Evolutionary conservation across 257 asterid genomes (phyloP), one percentile per base, ranked within the genome.

Genomic region (Solanum gandarillasii): DNA sequence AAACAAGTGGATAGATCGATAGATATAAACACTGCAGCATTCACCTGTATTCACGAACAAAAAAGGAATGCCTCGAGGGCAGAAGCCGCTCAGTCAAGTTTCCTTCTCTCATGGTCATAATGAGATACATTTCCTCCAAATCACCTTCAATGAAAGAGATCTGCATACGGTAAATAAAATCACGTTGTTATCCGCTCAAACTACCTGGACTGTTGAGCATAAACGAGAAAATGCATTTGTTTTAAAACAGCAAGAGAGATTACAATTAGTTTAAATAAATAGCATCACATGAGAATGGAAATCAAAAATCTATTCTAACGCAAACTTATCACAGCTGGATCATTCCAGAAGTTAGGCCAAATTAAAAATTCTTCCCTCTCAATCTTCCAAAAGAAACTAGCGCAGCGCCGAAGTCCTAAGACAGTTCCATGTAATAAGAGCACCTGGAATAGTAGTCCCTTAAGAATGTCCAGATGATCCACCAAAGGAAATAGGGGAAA

Each of bases 81-180:
- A 97, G 97, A 91, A 97, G 99, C 86, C 95, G 98, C 89, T 97
- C 99, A 4, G 98, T 90, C 94, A 97, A 91, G 93, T 93, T 94
- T 90, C 96, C 98, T 92, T 95, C 94, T 76, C 96, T 90, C 93
- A 92, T 89, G 93, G 99, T 94, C 99, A 97, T 94, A 90, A 95
- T 93, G 91, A 92, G 93, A 91, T 94, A 96, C 99, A 97, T 97
- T 90, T 95, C 99, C 93, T 94, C 98, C 91, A 97, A 89, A 91
- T 97, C 99, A 92, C 92, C 92, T 87, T 92, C 94, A 74, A 94
- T 93, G 87, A 89, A 92, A 70, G 98, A 97, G 88, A 95, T 98
- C 99, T 95, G 97, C 91, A 88, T 32, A 86, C 46, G 41, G 39
- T 29, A 13, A 81, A 81, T 18, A 29, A 29, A 81, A 46, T 46